These are phyloP conservation scores for Solanum etuberosum DNA, from an alignment of 257 asterid genomes.

Conservation along the genomic window DNA sequence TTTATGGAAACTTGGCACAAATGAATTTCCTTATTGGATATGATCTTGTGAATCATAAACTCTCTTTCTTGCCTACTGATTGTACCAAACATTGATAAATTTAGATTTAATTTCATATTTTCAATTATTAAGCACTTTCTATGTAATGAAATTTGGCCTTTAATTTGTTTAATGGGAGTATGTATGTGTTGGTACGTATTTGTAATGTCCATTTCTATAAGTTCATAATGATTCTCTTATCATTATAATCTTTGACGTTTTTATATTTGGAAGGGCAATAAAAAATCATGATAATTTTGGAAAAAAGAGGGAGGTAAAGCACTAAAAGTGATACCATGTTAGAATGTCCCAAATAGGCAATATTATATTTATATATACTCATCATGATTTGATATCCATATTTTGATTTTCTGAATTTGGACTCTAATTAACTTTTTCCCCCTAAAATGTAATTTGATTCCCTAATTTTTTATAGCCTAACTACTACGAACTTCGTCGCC, in stretches of 20 bases:
- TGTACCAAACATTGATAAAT: slow-evolving; percentile 14
- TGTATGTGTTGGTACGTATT: background rate
- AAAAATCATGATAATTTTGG: background rate
- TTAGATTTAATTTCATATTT: background rate
- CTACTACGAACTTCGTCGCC: too few relatives aligned
- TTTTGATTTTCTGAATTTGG: background rate
- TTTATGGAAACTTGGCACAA: slow-evolving; percentile 43
- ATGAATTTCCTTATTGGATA: slow-evolving; percentile 33
- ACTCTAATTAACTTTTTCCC: background rate
- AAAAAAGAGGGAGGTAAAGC: background rate
- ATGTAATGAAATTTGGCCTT: background rate
- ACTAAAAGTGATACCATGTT: background rate
- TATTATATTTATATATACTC: background rate
- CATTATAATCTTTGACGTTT: background rate
- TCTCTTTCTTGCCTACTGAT: slow-evolving; percentile 28
- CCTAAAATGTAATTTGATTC: background rate
- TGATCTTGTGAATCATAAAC: slow-evolving; percentile 24
- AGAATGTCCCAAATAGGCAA: background rate
- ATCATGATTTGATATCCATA: background rate
- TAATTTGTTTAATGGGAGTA: background rate
- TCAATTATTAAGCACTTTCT: background rate
- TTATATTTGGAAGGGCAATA: background rate
- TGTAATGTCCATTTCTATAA: background rate
- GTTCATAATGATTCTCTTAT: background rate
- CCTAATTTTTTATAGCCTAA: background rate